A percentile compares a stretch with the other conserved stretches of the same genome.
Evolutionary conservation across 352 stramenopile species (phyloP).

Genomic region (Phytophthora chlamydospora): DNA sequence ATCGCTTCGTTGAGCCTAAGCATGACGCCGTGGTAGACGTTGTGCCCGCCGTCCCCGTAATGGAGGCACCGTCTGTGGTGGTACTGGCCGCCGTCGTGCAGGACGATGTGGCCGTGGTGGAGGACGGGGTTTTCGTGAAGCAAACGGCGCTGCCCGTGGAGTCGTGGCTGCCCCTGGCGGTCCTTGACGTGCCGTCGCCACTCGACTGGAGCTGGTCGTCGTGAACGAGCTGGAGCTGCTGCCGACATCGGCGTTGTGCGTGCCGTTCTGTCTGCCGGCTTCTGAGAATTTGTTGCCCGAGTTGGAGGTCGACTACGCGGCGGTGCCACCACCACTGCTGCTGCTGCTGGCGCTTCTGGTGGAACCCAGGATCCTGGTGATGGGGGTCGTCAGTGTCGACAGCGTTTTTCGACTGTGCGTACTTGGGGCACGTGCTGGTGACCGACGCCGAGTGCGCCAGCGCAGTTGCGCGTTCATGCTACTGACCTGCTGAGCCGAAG

Average conservation of each 20-base stretch:
- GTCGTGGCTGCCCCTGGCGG: constrained; percentile 19
- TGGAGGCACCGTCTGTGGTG: constrained; percentile 16
- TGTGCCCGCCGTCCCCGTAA: constrained; percentile 2
- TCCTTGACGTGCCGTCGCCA: constrained; percentile 29
- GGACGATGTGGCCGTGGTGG: constrained; percentile 15
- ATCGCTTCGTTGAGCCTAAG: constrained; percentile 18
- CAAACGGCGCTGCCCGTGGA: constrained; percentile 23
- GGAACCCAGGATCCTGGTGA: constrained; percentile 47
- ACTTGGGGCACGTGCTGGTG: constrained; percentile 61
- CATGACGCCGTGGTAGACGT: constrained; percentile 18
- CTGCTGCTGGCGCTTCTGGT: constrained; percentile 31
- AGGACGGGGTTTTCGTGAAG: constrained; percentile 19
- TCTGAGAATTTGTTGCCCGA: constrained; percentile 28
- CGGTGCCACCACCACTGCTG: constrained; percentile 18
- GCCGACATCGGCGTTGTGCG: constrained; percentile 25
- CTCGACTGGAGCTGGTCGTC: constrained; percentile 23
- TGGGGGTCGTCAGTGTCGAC: constrained; percentile 70
- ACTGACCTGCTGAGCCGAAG: too few species aligned
- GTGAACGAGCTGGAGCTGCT: constrained; percentile 23
- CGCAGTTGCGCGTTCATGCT: background rate
- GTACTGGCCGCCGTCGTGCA: constrained; percentile 7
- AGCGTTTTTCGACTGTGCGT: constrained; percentile 57
- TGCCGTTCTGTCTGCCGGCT: constrained; percentile 22
- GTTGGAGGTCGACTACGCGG: constrained; percentile 2
- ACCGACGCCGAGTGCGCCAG: constrained; percentile 30